Evolutionary conservation across 345 rosid species (phyloP).

Genomic region (Brassica juncea): DNA sequence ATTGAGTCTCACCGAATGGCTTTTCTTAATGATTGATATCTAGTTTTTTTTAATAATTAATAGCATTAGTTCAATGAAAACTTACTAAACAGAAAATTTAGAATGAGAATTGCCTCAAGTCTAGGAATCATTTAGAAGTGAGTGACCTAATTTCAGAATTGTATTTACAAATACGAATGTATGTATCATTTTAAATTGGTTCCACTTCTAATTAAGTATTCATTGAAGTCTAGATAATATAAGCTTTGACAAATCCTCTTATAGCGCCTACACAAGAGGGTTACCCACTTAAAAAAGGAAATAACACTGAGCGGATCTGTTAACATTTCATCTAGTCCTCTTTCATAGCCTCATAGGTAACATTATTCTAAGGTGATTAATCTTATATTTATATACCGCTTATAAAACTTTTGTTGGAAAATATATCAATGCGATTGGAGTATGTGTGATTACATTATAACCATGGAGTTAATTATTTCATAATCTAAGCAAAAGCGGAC

Average conservation of each 20-base stretch:
- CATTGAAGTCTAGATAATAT: not conserved
- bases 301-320: not conserved
- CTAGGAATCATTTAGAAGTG: not conserved
- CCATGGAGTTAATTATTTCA: not conserved
- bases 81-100: not conserved
- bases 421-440: not conserved
- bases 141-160: not conserved
- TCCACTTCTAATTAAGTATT: not conserved
- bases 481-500: not conserved
- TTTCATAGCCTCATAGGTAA: not conserved
- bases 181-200: not conserved
- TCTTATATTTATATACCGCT: not conserved
- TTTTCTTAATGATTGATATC: not conserved
- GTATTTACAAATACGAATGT: not conserved
- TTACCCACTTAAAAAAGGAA: not conserved
- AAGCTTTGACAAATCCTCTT: not conserved
- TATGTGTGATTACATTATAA: not conserved
- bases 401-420: not conserved
- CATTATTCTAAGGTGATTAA: not conserved
- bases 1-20: not conserved
- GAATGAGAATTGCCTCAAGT: not conserved
- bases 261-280: conserved; percentile 8
- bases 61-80: not conserved
- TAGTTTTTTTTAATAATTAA: not conserved
- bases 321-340: not conserved